These are phyloP conservation scores for Candolleomyces aberdarensis DNA, from an alignment of 768 basidiomycete species.

Conservation along the genomic window DNA sequence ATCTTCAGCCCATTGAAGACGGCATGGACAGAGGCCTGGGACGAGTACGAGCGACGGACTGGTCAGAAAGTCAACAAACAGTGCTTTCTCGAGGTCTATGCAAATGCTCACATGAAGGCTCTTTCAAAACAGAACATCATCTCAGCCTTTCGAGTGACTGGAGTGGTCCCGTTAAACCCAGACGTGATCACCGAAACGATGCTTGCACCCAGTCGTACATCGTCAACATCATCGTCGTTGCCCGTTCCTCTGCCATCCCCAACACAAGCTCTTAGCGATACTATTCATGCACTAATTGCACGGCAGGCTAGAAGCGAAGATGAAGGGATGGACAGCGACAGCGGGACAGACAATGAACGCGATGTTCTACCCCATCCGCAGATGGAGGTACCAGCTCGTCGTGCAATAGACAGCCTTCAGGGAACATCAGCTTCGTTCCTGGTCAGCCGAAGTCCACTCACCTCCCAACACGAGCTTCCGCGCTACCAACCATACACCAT, in stretches of 20 bases:
- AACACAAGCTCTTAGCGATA: neutral
- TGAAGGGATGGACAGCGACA: neutral
- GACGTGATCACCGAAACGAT: constrained; percentile 16
- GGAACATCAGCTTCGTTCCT: neutral
- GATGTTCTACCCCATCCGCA: neutral
- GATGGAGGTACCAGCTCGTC: neutral
- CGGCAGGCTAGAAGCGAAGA: neutral
- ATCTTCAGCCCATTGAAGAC: constrained; percentile 4
- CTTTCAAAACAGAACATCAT: constrained; percentile 21
- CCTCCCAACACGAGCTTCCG: neutral
- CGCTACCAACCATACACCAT: neutral
- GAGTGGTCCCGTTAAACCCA: constrained; percentile 29
- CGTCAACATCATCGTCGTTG: neutral
- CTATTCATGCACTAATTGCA: neutral
- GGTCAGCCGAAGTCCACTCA: neutral
- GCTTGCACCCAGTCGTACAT: neutral
- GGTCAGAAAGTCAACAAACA: neutral
- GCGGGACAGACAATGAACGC: neutral
- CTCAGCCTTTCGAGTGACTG: constrained; percentile 30
- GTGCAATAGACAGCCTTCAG: neutral
- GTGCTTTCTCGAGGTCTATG: neutral
- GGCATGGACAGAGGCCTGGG: neutral
- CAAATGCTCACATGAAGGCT: neutral
- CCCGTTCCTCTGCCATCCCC: neutral
- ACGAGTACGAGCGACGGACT: neutral